Base-by-base conservation (phyloP, 1,284 basidiomycete genomes). In the Heliocybe sulcata region DNA sequence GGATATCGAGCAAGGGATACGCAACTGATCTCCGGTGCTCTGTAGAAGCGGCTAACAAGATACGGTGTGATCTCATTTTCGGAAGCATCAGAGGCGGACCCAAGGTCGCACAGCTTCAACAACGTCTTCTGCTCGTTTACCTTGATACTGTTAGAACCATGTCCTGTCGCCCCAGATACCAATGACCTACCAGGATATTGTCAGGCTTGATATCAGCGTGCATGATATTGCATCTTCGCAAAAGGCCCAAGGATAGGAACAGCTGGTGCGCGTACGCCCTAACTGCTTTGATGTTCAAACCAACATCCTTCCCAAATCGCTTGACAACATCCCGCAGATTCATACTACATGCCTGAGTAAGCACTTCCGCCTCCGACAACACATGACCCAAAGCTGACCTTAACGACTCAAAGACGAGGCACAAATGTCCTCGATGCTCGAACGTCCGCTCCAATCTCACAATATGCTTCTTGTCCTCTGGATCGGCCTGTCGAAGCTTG, bases 161-260 rank as follows among this genome's bases (percentile, higher is more conserved):
- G 53, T 22, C 52, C 54, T 56, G 42, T 4, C 23, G 8, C 45
- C 19, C 42, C 9, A 33, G 55, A 35, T 55, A 56, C 35, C 33
- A 53, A 53, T 42, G 38, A 54, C 25, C 47, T 58, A 93, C 94
- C 63, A 97, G 69, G 50, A 98, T 94, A 66, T 98, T 98, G 69
- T 97, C 94, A 20, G 94, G 94, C 71, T 98, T 98, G 68, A 99
- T 92, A 67, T 99, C 97, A 3, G 97, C 97, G 64, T 99, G 97
- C 80, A 98, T 97, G 57, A 99, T 83, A 60, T 90, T 92, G 59
- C 85, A 82, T 72, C 98, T 98, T 60, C 85, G 83, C 65, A 99
- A 76, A 51, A 96, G 77, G 60, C 88, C 84, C 57, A 98, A 73
- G 16, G 93, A 83, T 42, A 98, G 77, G 70, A 99, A 94, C 57